These are phyloP conservation scores for Ogataea henricii DNA, from an alignment of 805 yeast species.

Conservation along the genomic window DNA sequence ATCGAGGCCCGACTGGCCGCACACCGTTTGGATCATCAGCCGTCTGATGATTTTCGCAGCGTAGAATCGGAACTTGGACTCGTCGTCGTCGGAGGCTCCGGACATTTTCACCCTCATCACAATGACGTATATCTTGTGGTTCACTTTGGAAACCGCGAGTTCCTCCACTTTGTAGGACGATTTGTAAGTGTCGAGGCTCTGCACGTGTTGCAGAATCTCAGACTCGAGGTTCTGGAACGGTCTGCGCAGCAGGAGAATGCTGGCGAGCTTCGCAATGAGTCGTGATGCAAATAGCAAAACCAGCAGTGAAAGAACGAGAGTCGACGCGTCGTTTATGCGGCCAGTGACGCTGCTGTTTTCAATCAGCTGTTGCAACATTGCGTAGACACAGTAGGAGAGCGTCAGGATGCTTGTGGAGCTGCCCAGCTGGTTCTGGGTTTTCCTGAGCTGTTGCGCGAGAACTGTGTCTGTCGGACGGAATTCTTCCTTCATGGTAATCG, in stretches of 20 bases:
- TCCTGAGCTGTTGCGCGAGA: conserved; percentile 10
- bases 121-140: conserved; percentile 59
- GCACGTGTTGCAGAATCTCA: conserved; percentile 47
- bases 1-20: conserved; percentile 13
- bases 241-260: conserved; percentile 52
- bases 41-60: conserved; percentile 44
- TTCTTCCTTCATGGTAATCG: conserved; percentile 29
- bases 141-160: conserved; percentile 61
- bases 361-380: conserved; percentile 33
- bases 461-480: conserved; percentile 14
- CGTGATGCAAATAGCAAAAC: conserved; percentile 31
- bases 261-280: conserved; percentile 52
- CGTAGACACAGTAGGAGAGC: conserved; percentile 32
- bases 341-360: conserved; percentile 25
- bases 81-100: conserved; percentile 77
- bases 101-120: conserved; percentile 56
- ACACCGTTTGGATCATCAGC: conserved; percentile 29
- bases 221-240: conserved; percentile 45
- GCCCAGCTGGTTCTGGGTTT: conserved; percentile 23
- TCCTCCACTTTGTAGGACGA: conserved; percentile 47
- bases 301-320: conserved; percentile 27
- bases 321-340: conserved; percentile 27
- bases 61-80: conserved; percentile 54
- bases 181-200: conserved; percentile 52
- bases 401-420: conserved; percentile 51